Evolutionary conservation across 148 eudicot genomes (phyloP), one percentile per base, ranked within the genome.

Genomic region (Vaccinium darrowii): DNA sequence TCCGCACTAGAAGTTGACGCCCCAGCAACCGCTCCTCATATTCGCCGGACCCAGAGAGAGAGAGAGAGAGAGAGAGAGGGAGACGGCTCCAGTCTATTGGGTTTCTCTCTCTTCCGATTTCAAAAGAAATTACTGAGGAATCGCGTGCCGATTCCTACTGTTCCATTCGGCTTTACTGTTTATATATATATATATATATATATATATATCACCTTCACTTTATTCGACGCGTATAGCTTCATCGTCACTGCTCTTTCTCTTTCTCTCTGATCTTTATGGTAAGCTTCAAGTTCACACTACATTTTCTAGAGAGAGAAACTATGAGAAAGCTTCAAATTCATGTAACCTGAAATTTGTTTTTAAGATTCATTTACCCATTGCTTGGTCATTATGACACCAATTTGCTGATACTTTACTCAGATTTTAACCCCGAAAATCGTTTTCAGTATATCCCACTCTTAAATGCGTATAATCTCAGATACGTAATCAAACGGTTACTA

Each of bases 1-100:
- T 19, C n/a, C 21, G 53, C 52, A 50, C 43, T 18, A 43, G 78
- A 87, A 75, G 85, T 87, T 85, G 84, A 89, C 88, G 82, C 57
- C 25, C 84, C 78, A 82, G 86, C 69, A 36, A 72, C 83, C 4
- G 14, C 75, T 50, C 39, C 39, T 10, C 33, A 49, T 62, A 69
- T 69, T 16, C 8, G 84, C 84, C 50, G 76, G 76, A 16, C 56
- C 25, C 16, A 67, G 57, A 50, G 86, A 71, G 85, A 73, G 84
- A 58, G 83, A 82, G 82, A 7, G 88, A 71, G 76, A 23, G 72
- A 5, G 81, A 14, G 62, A 71, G 67, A 57, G 83, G 79, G 65
- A 47, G 51, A 21, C 82, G 60, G 60, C 14, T 16, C 60, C 12
- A 12, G 15, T 16, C 62, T 49, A 10, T 47, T 21, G 13, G 39